Percentiles rank a stretch among this genome's conserved stretches.
Evolutionary conservation across 257 asterid species (phyloP).

Genomic region (Salvia rosmarinus): DNA sequence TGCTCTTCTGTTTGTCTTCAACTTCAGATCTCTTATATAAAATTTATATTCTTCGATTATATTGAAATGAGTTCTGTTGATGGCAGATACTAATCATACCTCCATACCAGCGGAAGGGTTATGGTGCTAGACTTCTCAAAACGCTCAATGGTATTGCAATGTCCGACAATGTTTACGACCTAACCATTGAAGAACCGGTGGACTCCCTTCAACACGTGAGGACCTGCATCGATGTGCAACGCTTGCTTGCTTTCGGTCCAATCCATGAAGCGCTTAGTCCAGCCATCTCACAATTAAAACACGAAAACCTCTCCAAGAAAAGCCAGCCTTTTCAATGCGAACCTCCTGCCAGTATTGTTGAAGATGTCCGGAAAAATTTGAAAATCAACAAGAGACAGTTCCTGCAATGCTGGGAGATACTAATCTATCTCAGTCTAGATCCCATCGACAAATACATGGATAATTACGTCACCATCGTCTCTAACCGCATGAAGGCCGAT

Average conservation of each 20-base stretch:
- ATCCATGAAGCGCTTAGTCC: constrained; percentile 56
- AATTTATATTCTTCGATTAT: not conserved
- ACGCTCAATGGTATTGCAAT: constrained; percentile 69
- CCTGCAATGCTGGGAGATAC: constrained; percentile 93
- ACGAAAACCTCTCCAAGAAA: constrained; percentile 59
- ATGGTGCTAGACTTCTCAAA: constrained; percentile 69
- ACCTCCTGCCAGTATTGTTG: constrained; percentile 59
- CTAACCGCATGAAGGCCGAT: constrained; percentile 67
- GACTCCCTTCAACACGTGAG: constrained; percentile 88
- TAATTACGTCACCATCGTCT: constrained; percentile 50
- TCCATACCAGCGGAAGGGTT: constrained; percentile 82
- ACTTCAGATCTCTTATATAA: not conserved
- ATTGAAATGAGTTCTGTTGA: constrained; percentile 26
- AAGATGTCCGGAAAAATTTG: constrained; percentile 64
- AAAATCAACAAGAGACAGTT: constrained; percentile 88
- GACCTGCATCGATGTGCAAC: constrained; percentile 72
- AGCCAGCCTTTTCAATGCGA: constrained; percentile 44
- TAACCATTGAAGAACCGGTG: constrained; percentile 90
- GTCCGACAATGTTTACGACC: constrained; percentile 72
- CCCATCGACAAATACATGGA: constrained; percentile 60
- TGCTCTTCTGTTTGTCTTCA: constrained; percentile 6
- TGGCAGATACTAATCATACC: constrained; percentile 82
- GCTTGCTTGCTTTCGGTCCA: constrained; percentile 66
- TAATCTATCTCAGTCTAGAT: constrained; percentile 65
- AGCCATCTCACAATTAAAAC: constrained; percentile 54